phyloP scores from a whole-genome alignment of 2,329 filamentous ascomycete species.

The Hymenoscyphus fraxineus region DNA sequence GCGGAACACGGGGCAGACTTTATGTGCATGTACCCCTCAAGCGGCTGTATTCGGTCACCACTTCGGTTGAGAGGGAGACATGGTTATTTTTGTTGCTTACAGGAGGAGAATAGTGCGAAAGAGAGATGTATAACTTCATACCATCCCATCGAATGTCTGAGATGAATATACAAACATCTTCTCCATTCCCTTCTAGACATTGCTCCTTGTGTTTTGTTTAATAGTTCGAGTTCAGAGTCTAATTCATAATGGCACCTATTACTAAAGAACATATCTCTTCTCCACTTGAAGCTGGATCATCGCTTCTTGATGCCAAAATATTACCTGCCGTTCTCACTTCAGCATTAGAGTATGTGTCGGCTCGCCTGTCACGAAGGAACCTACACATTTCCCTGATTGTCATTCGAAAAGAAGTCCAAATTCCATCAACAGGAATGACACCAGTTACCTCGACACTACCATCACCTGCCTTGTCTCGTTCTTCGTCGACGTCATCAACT shows the following conservation, averaged over 20 bases:
- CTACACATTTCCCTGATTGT: conserved; percentile 57
- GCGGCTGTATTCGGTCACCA: background rate
- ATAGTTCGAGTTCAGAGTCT: background rate
- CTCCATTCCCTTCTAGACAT: background rate
- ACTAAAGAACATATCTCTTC: conserved; percentile 56
- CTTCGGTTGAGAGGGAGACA: background rate
- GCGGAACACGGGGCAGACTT: background rate
- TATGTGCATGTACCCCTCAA: conserved; percentile 5
- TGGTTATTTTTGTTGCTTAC: conserved; percentile 4
- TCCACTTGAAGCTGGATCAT: conserved; percentile 59
- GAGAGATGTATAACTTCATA: conserved; percentile 1
- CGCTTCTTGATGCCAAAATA: conserved; percentile 54
- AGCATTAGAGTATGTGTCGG: conserved; percentile 57
- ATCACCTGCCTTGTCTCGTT: conserved; percentile 14
- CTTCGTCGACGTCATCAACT: conserved; percentile 14
- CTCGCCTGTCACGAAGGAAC: conserved; percentile 51
- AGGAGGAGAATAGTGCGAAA: background rate
- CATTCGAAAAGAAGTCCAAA: conserved; percentile 52
- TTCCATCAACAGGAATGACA: conserved; percentile 37
- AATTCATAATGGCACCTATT: conserved; percentile 27
- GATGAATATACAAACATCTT: background rate
- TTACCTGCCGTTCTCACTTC: conserved; percentile 52
- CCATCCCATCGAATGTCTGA: background rate
- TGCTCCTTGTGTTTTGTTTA: background rate
- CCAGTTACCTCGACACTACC: conserved; percentile 14